Evolutionary conservation across 2,329 filamentous ascomycete species (phyloP), one percentile per base, ranked within the genome.

Genomic region (Alternaria conjuncta): DNA sequence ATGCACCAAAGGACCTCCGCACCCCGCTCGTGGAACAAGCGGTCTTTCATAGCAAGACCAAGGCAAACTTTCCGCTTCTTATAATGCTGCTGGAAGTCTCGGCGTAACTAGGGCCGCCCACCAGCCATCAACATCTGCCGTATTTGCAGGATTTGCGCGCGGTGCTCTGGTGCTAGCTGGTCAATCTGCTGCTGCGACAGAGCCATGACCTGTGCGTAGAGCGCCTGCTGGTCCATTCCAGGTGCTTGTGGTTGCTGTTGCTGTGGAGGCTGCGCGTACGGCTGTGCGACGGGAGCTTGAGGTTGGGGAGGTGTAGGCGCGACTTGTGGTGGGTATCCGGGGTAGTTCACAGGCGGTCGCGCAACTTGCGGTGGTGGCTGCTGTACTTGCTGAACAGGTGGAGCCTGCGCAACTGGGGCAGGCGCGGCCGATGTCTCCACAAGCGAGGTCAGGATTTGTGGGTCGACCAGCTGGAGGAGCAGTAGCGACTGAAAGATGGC

Each of bases 401-500:
- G 84, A 67, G 78, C 78, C 57, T 77, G 76, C 10, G 76, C 74
- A 18, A 73, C 73, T 45, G 76, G 77, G 18, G 72, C 67, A 12
- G 75, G 74, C 41, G 71, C 72, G 8, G 73, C 66, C 25, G 71
- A 68, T 49, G 81, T 79, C 75, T 96, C 92, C 57, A 97, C 86
- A 28, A 98, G 92, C 5, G 91, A 90, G 66, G 90, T 88, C 58
- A 98, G 89, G 4, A 94, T 90, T 72, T 90, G 90, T 13, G 93
- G 92, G 61, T 96, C 95, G 60, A 98, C 93, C 10, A 98, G 89
- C 49, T 94, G 93, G 88, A 98, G 96, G 41, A 97, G 88, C 3
- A 98, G 88, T 10, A 98, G 87, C 23, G 94, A 92, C 81, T 98
- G 95, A 82, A 98, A 98, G 69, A 98, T 91, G 61, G 96, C 96